Conservation (phyloP, 768 basidiomycete species). For the Boletus bicolor region DNA sequence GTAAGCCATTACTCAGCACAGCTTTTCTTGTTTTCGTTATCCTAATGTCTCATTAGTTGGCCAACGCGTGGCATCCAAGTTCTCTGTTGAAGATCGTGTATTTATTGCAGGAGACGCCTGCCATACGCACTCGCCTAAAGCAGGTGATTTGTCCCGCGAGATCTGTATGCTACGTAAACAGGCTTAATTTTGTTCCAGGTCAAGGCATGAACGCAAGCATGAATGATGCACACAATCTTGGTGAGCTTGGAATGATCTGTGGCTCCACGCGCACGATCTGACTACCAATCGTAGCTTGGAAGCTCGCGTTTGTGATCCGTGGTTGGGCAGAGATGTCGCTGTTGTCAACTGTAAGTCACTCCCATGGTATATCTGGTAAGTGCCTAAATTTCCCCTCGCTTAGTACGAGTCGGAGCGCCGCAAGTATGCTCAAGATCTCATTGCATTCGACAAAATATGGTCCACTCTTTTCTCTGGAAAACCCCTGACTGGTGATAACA, state of each 20-base stretch:
- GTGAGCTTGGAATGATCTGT: constrained; percentile 20
- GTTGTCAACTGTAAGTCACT: constrained; percentile 41
- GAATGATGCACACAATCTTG: constrained; percentile 52
- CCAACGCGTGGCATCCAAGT: constrained; percentile 54
- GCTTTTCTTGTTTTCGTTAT: background rate
- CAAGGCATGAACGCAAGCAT: constrained; percentile 56
- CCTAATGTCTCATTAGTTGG: constrained; percentile 37
- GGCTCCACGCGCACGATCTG: background rate
- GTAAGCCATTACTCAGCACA: constrained; percentile 25
- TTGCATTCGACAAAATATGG: constrained; percentile 51
- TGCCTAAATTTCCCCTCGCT: background rate
- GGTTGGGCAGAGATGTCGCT: constrained; percentile 46
- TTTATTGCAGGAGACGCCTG: constrained; percentile 59
- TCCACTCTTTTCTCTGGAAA: constrained; percentile 54
- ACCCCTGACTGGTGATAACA: constrained; percentile 37
- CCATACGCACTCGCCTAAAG: constrained; percentile 44
- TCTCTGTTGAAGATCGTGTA: constrained; percentile 44
- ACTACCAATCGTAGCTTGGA: constrained; percentile 40
- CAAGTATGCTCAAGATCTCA: constrained; percentile 52
- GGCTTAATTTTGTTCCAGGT: constrained; percentile 32
- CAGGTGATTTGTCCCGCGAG: constrained; percentile 26
- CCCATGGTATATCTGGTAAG: background rate
- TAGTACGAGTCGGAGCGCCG: constrained; percentile 55
- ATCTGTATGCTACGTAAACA: background rate
- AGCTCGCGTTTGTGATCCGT: constrained; percentile 46